Evolutionary conservation across 202 grass and related monocot genomes (phyloP).

Genomic region (Schoenoplectus tabernaemontani): DNA sequence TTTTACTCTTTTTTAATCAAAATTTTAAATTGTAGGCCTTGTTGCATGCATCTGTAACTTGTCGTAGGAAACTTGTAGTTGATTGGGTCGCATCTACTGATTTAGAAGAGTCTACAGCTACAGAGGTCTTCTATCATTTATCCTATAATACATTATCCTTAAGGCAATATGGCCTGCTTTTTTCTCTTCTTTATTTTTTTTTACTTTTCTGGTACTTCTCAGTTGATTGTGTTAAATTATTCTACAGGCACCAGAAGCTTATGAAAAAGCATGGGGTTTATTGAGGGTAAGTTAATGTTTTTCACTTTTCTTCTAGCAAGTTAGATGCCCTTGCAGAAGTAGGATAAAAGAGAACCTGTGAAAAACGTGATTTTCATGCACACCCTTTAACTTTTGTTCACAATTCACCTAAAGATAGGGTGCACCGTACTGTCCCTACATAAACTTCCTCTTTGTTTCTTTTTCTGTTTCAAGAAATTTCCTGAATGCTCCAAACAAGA

Average conservation of each 20-base stretch:
- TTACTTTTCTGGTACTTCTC: constrained; percentile 14
- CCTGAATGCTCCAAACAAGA: no score
- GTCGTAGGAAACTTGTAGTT: constrained; percentile 73
- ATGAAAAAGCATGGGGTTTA: constrained; percentile 63
- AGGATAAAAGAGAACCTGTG: background rate
- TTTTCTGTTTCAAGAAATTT: no score
- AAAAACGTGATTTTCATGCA: no score
- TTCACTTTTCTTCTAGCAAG: background rate
- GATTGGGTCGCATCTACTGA: constrained; percentile 84
- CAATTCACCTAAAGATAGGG: no score
- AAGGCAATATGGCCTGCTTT: background rate
- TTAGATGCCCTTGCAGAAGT: background rate
- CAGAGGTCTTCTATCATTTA: constrained; percentile 42
- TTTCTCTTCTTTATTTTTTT: background rate
- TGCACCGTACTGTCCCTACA: no score
- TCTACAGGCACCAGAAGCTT: constrained; percentile 61
- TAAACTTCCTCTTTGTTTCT: no score
- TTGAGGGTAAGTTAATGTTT: constrained; percentile 46
- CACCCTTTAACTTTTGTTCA: no score
- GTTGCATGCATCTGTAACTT: constrained; percentile 90
- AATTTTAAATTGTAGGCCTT: constrained; percentile 50
- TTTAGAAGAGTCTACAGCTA: constrained; percentile 70
- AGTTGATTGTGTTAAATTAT: background rate
- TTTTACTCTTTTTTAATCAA: background rate
- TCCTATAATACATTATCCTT: constrained; percentile 1